Percentiles rank a stretch among this genome's conserved stretches.
These are phyloP conservation scores for Pisolithus sp. DNA, from an alignment of 768 basidiomycete species.

Conservation along the genomic window DNA sequence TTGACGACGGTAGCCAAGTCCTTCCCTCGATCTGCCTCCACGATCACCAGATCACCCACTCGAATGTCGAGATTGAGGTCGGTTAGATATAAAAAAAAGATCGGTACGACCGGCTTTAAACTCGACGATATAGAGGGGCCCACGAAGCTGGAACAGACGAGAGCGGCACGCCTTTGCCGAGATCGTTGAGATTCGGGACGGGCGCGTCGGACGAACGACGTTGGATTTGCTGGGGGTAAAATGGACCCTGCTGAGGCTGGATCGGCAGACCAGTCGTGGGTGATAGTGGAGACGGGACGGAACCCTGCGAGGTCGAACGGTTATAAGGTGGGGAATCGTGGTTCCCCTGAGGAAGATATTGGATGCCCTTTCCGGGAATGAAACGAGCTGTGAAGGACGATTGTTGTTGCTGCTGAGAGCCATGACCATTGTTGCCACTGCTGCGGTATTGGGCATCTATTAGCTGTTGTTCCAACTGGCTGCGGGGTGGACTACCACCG, in stretches of 20 bases:
- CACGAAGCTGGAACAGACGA: conserved; percentile 75
- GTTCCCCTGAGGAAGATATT: conserved; percentile 40
- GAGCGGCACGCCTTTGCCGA: conserved; percentile 87
- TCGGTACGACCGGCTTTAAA: conserved; percentile 97
- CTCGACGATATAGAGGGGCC: conserved; percentile 93
- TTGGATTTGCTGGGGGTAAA: conserved; percentile 27
- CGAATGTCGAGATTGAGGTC: conserved; percentile 60
- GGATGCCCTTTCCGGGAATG: conserved; percentile 60
- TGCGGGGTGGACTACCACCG: conserved; percentile 41
- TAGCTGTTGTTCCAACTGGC: conserved; percentile 42
- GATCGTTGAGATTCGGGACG: conserved; percentile 38
- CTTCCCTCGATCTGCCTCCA: conserved; percentile 94
- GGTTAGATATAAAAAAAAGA: conserved; percentile 83
- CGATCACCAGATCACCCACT: conserved; percentile 89
- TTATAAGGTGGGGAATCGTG: conserved; percentile 35
- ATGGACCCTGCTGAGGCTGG: conserved; percentile 25
- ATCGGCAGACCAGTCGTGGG: conserved; percentile 32
- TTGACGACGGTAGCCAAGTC: conserved; percentile 91
- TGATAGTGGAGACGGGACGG: conserved; percentile 53
- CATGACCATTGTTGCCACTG: conserved; percentile 11
- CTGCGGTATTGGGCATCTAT: conserved; percentile 33
- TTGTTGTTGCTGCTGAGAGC: conserved; percentile 14
- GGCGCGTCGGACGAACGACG: conserved; percentile 38
- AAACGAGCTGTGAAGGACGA: conserved; percentile 50
- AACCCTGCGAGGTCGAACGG: conserved; percentile 38